A percentile compares a stretch with the other conserved stretches of the same genome.
phyloP scores from a whole-genome alignment of 192 early-diverging fungal genomes.

The Podila clonocystis region DNA sequence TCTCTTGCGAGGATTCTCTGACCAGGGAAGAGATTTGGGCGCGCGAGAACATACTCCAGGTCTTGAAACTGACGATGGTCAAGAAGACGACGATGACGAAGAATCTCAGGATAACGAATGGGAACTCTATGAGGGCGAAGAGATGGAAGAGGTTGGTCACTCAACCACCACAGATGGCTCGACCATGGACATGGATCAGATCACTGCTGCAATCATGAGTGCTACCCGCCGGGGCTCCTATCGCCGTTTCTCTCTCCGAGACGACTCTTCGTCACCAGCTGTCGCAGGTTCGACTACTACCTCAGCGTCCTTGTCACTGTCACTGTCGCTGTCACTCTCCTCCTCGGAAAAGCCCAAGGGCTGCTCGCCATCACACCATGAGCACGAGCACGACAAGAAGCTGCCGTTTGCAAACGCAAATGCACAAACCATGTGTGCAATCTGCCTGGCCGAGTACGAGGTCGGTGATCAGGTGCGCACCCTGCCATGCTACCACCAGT shows the following conservation, averaged over 20 bases:
- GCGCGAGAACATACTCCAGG: neutral
- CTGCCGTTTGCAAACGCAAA: slow-evolving; percentile 48
- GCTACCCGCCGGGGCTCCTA: slow-evolving; percentile 18
- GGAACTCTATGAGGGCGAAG: neutral
- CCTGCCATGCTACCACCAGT: slow-evolving; percentile 64
- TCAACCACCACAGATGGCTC: too few species aligned
- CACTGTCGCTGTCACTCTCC: slow-evolving; percentile 3
- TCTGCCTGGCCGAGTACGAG: slow-evolving; percentile 63
- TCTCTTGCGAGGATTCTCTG: neutral
- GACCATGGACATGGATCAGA: slow-evolving; percentile 16
- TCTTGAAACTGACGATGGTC: neutral
- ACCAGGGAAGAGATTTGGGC: neutral
- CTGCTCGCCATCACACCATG: neutral
- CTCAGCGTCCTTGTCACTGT: slow-evolving; percentile 4
- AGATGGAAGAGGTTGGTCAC: neutral
- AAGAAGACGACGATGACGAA: neutral
- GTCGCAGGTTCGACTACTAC: slow-evolving; percentile 1
- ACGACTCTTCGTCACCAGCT: neutral
- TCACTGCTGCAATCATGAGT: slow-evolving; percentile 13
- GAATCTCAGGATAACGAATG: neutral
- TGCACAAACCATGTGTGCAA: slow-evolving; percentile 53
- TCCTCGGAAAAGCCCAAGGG: slow-evolving; percentile 7
- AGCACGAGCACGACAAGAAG: neutral
- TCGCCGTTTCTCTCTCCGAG: slow-evolving; percentile 3
- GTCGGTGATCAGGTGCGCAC: slow-evolving; percentile 55